Base-by-base conservation (phyloP, 306 rosid species). In the Cucurbita ficifolia region DNA sequence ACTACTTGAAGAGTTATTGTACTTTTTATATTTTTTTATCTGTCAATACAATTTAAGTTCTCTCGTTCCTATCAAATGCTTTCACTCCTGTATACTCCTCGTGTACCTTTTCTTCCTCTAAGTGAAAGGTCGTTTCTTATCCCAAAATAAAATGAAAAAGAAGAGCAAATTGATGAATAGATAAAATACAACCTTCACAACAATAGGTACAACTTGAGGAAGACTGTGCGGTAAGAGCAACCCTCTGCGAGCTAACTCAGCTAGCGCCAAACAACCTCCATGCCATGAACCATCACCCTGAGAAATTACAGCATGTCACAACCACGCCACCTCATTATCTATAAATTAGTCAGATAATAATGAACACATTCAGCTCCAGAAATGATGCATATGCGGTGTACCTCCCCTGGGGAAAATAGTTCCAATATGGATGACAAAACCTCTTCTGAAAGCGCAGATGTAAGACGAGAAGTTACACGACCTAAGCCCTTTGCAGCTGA, bases 241-340 rank as follows among this genome's bases (percentile, higher is more conserved):
- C 78, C 98, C 98, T 84, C 97, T 86, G 74, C 98, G 96, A 79
- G 95, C 97, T 86, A 94, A 90, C 86, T 94, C 97, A 62, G 97
- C 98, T 81, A 94, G 82, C 24, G 98, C 98, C 74, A 94, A 86
- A 88, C 98, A 94, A 72, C 97, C 98, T 74, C 98, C 98, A 76
- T 91, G 98, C 98, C 98, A 94, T 58, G 98, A 94, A 77, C 98
- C 95, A 81, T 94, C 98, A 60, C 97, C 96, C 98, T 94, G 83
- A 54, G 84, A 86, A 79, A 50, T 24, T 19, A 49, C 12, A 65
- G 55, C 65, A 45, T 55, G 36, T 65, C 76, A 82, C 75, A 33
- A 52, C 33, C 50, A 12, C 10, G 13, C 21, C 33, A 6, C 10
- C 75, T 35, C 38, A 21, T 6, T 67, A 21, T 67, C 54, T 42